These are phyloP conservation scores for Apostasia shenzhenica DNA, from an alignment of 106 monocot genomes.

Conservation along the genomic window DNA sequence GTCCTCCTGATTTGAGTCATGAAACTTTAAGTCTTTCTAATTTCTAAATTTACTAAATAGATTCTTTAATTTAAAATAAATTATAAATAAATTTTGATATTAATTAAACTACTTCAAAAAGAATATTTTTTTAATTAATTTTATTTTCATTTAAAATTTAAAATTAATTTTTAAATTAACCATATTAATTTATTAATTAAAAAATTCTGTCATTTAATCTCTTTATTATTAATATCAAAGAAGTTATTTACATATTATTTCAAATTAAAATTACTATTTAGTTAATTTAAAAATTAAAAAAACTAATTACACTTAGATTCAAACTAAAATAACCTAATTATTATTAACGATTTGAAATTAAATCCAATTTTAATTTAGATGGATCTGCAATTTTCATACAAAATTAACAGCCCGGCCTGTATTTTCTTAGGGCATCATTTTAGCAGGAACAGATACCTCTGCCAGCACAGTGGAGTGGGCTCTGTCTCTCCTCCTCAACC, in stretches of 20 bases:
- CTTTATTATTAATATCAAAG: too few species aligned
- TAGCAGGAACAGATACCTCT: slow-evolving; percentile 21
- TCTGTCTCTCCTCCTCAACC: slow-evolving; percentile 24
- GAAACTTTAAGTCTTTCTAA: neutral
- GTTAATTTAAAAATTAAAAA: neutral
- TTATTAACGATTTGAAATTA: neutral
- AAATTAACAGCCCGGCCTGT: too few species aligned
- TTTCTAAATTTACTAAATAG: too few species aligned
- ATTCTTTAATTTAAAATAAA: too few species aligned
- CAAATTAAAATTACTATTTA: neutral
- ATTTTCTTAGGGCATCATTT: slow-evolving; percentile 8
- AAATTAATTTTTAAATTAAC: too few species aligned
- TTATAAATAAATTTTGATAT: too few species aligned
- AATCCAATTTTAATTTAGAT: neutral
- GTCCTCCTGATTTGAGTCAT: neutral
- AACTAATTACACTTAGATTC: neutral
- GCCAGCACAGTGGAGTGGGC: slow-evolving; percentile 26
- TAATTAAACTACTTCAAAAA: too few species aligned
- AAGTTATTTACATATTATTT: too few species aligned
- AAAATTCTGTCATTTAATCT: too few species aligned
- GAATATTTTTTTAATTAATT: too few species aligned
- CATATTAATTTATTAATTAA: too few species aligned
- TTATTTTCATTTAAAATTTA: neutral
- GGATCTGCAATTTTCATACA: neutral
- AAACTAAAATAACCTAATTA: neutral